These are phyloP conservation scores for Phaeosphaeria sp. DNA, from an alignment of 2,329 filamentous ascomycete genomes.

Conservation along the genomic window DNA sequence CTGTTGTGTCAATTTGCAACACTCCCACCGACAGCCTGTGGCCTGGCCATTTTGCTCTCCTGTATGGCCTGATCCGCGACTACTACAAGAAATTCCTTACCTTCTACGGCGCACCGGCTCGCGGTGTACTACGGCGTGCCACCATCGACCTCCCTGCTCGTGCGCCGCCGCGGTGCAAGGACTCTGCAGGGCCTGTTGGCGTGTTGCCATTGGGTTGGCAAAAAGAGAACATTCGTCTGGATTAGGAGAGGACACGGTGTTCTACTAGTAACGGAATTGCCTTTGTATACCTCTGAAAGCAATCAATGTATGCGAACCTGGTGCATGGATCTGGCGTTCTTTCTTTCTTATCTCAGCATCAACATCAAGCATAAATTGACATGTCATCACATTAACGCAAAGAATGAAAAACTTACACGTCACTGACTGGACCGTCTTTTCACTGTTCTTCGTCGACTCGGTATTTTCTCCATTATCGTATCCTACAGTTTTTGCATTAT, in stretches of 20 bases:
- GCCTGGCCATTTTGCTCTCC: conserved; percentile 55
- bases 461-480: no score
- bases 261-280: background rate
- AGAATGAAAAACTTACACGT: background rate
- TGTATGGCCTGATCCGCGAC: conserved; percentile 64
- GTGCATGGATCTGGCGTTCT: conserved; percentile 3
- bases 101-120: conserved; percentile 79
- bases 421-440: background rate
- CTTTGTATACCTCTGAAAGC: background rate
- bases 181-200: conserved; percentile 37
- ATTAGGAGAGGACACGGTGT: conserved; percentile 8
- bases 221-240: conserved; percentile 29
- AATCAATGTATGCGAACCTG: background rate
- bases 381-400: background rate
- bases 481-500: no score
- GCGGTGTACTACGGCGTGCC: conserved; percentile 73
- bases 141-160: conserved; percentile 73
- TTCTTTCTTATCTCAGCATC: conserved; percentile 1
- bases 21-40: conserved; percentile 64
- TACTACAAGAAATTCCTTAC: conserved; percentile 77
- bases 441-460: no score
- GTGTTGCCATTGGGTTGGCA: conserved; percentile 43
- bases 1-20: conserved; percentile 77
- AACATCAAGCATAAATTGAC: conserved; percentile 2
- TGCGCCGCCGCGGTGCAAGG: conserved; percentile 30